Evolutionary conservation across 2,329 filamentous ascomycete species (phyloP), one percentile per base, ranked within the genome.

Genomic region (Cladosporium velox): DNA sequence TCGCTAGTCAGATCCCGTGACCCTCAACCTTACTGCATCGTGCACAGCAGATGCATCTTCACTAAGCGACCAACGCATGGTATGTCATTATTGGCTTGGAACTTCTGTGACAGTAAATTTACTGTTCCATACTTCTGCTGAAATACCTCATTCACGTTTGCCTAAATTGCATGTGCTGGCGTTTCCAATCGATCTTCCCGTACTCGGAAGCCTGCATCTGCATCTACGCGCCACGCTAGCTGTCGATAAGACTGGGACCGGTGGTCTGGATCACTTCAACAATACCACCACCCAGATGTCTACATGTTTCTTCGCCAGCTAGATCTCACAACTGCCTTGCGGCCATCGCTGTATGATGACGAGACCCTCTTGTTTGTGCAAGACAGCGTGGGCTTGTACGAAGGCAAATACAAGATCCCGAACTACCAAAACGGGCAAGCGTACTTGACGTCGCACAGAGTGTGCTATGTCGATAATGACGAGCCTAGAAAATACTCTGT

Each of bases 331-430:
- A 97, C 94, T 82, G 95, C 95, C 77, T 87, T 97, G 77, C 91
- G 95, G 84, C 95, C 95, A 74, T 91, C 90, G 68, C 90, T 97
- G 77, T 87, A 96, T 71, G 91, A 92, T 75, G 95, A 97, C 84
- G 95, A 99, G 86, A 91, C 92, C 72, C 85, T 98, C 64, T 86
- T 99, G 67, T 98, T 97, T 81, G 94, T 99, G 66, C 94, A 98
- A 82, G 93, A 98, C 84, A 93, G 92, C 78, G 93, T 99, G 74
- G 95, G 95, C 72, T 85, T 99, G 68, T 99, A 99, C 82, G 92
- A 98, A 85, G 95, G 95, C 72, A 98, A 97, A 82, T 95, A 90
- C 83, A 99, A 99, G 82, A 90, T 99, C 64, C 90, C 92, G 41
- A 89, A 93, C 75, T 92, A 96, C 71, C 95, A 99, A 77, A 92